Percentiles rank a stretch among this genome's conserved stretches.
Evolutionary conservation across 2,329 filamentous ascomycete genomes (phyloP).

Genomic region (Cryphonectria radicalis): DNA sequence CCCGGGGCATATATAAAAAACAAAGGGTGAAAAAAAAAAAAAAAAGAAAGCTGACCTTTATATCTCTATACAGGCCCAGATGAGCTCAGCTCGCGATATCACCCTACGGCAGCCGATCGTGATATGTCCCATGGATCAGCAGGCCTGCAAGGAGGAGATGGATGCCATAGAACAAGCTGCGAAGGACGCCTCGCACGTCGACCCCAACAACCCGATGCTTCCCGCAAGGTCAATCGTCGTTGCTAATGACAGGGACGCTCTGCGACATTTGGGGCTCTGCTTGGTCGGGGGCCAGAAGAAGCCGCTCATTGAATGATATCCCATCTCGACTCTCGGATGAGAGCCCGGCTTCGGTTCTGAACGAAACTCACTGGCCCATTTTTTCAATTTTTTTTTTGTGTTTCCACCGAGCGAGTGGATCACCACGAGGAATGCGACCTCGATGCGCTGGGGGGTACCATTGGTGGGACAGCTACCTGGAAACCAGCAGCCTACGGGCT

Average conservation of each 20-base stretch:
- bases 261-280: conserved; percentile 66
- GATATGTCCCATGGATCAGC: conserved; percentile 92
- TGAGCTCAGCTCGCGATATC: conserved; percentile 88
- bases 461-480: not conserved
- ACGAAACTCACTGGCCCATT: not conserved
- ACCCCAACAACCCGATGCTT: conserved; percentile 90
- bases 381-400: not conserved
- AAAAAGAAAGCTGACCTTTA: conserved; percentile 9
- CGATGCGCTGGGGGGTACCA: not conserved
- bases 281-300: conserved; percentile 68
- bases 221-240: conserved; percentile 82
- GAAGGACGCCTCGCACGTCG: conserved; percentile 86
- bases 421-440: not conserved
- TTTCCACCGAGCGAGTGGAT: not conserved
- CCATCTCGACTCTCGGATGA: not conserved
- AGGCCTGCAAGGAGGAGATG: conserved; percentile 97
- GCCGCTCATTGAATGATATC: conserved; percentile 63
- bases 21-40: too few species aligned
- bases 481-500: not conserved
- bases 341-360: not conserved
- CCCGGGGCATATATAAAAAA: not conserved
- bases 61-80: conserved; percentile 67
- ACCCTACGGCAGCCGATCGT: conserved; percentile 89
- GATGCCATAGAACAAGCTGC: conserved; percentile 96
- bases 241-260: conserved; percentile 70